A percentile compares a stretch with the other conserved stretches of the same genome.
Evolutionary conservation across 2,329 filamentous ascomycete species (phyloP).

Genomic region (Phyllosticta citriasiana): DNA sequence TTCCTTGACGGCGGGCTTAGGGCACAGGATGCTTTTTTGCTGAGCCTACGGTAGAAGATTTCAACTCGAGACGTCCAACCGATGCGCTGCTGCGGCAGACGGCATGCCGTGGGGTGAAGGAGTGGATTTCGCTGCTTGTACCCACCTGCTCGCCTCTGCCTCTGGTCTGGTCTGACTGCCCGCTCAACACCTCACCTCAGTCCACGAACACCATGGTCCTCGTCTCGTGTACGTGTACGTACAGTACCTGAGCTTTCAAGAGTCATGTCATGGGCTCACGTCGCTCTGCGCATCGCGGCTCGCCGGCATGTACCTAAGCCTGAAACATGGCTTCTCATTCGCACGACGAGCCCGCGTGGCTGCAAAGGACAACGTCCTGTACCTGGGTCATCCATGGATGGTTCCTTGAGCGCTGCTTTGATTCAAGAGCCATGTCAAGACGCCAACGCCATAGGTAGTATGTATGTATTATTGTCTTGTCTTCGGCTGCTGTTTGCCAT

Average conservation of each 20-base stretch:
- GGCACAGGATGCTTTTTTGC: not conserved
- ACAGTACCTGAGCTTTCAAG: too few species aligned
- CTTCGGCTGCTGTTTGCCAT: too few species aligned
- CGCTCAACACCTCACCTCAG: too few species aligned
- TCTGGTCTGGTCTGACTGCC: too few species aligned
- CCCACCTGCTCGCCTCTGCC: too few species aligned
- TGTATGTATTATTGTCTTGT: too few species aligned
- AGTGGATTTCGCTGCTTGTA: too few species aligned
- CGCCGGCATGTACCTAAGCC: not conserved
- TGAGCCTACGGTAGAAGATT: not conserved
- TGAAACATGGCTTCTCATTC: constrained; percentile 7
- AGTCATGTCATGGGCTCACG: not conserved
- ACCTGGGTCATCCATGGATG: constrained; percentile 1
- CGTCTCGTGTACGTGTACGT: not conserved
- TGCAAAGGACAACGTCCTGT: constrained; percentile 2
- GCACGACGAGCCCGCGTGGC: constrained; percentile 9
- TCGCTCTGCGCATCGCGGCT: not conserved
- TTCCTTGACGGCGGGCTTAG: not conserved
- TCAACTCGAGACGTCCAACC: not conserved
- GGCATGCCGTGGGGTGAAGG: not conserved
- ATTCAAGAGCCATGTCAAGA: not conserved
- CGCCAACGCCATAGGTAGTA: too few species aligned
- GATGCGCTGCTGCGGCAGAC: not conserved
- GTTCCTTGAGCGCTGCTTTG: not conserved
- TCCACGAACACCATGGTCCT: not conserved